Percentiles rank a stretch among this genome's conserved stretches.
These are phyloP conservation scores for Thinopyrum elongatum DNA, from an alignment of 176 grass and related monocot species.

Conservation along the genomic window DNA sequence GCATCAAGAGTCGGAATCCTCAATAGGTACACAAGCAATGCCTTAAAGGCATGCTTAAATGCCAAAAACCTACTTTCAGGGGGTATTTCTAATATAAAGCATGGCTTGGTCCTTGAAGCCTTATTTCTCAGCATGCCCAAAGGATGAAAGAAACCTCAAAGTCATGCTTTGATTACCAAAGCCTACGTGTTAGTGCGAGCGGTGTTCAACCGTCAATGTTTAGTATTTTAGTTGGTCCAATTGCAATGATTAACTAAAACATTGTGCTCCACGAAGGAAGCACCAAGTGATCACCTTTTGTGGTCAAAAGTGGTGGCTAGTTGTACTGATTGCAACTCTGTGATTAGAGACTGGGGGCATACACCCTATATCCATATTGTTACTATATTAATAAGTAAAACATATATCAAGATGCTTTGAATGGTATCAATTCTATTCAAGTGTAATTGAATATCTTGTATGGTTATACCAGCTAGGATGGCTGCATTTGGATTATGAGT, in stretches of 20 bases:
- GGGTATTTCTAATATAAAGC: neutral
- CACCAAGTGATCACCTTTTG: neutral
- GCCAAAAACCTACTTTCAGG: no score
- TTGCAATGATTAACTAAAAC: neutral
- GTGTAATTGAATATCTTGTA: neutral
- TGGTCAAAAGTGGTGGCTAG: neutral
- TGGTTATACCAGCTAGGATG: neutral
- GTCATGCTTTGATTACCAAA: neutral
- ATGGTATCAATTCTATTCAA: neutral
- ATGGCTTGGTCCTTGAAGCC: neutral
- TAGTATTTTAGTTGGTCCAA: neutral
- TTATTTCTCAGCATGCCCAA: neutral
- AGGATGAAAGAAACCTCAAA: neutral
- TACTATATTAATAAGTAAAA: neutral
- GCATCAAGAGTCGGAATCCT: neutral
- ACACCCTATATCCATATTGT: neutral
- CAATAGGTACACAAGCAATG: neutral
- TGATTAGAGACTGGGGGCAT: neutral
- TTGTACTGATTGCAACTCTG: neutral
- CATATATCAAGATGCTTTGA: neutral
- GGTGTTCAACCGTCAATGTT: neutral
- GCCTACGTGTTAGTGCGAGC: neutral
- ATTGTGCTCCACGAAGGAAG: neutral
- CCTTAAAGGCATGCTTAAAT: neutral
- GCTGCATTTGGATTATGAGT: neutral